Base-by-base conservation (phyloP, 164 flowering plant species). In the Saururus chinensis region DNA sequence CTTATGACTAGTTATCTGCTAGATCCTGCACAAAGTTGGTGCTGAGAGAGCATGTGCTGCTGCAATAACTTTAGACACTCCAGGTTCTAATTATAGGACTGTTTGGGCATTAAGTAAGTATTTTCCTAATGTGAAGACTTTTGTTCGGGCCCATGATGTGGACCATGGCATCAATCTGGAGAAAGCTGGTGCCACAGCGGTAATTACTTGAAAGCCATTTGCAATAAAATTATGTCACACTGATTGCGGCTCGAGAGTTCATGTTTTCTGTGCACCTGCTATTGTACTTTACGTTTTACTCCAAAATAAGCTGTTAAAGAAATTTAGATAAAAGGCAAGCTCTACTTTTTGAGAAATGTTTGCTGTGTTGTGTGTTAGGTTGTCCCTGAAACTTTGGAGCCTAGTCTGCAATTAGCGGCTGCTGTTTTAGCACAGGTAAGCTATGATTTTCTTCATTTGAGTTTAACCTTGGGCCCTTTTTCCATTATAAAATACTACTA, bases 131-230 rank as follows among this genome's bases (percentile, higher is more conserved):
- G 96, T 91, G 59, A 95, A 95, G 75, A 95, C 99, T 25, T 95
- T 89, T 85, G 99, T 95, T 35, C 99, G 99, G 71, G 99, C 99
- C 61, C 99, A 95, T 74, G 99, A 95, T 73, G 96, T 95, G 61
- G 99, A 87, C 74, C 99, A 95, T 75, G 99, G 99, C 66, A 78
- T 95, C 51, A 95, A 95, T 76, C 77, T 95, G 78, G 99, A 95
- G 68, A 95, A 95, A 79, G 99, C 99, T 37, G 99, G 99, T 49
- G 99, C 99, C 62, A 87, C 99, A 57, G 99, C 99, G 81, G 99
- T 95, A 84, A 61, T 25, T 65, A 56, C 60, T 64, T 12, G 4
- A 20, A 9, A 40, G 37, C 23, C 52, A n/a, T 37, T 59, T 57
- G 51, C 8, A 17, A 4, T 16, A 30, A 17, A 53, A 40, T n/a